Conservation (phyloP, 2,329 filamentous ascomycete species). For the Penicillium sp. region DNA sequence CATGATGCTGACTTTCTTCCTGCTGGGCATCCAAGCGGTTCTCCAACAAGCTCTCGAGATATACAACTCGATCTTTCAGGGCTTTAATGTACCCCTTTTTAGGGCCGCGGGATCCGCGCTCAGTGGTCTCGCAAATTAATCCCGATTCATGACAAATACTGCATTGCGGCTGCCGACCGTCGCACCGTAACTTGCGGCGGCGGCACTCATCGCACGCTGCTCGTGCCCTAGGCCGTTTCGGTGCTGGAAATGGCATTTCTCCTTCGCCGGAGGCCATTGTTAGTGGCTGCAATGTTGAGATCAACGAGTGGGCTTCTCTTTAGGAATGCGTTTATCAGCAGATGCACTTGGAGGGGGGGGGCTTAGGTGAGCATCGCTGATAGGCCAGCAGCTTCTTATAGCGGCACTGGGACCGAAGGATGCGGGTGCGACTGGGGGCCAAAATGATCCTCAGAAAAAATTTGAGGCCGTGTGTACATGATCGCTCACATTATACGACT, state of each 20-base stretch:
- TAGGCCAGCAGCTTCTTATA: not conserved
- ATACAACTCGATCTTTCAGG: conserved; percentile 5
- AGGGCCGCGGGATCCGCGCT: conserved; percentile 14
- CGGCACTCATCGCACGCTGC: conserved; percentile 42
- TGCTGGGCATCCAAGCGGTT: not conserved
- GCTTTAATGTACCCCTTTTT: conserved; percentile 23
- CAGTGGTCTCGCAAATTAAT: conserved; percentile 14
- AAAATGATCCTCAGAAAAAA: not conserved
- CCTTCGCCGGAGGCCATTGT: not conserved
- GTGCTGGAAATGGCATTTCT: not conserved
- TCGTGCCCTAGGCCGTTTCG: not conserved
- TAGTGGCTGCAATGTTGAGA: not conserved
- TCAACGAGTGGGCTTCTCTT: not conserved
- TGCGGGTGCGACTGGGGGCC: too few relatives aligned
- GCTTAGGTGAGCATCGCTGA: not conserved
- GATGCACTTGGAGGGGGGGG: not conserved
- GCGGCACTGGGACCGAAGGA: not conserved
- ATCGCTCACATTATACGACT: not conserved
- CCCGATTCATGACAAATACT: conserved; percentile 16
- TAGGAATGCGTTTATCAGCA: not conserved
- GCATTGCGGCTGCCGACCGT: conserved; percentile 56
- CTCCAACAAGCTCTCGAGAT: conserved; percentile 3
- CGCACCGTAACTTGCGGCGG: conserved; percentile 58
- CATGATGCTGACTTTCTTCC: not conserved
- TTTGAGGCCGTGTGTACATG: not conserved